A percentile compares a stretch with the other conserved stretches of the same genome.
Evolutionary conservation across 805 yeast species (phyloP).

Genomic region (Ogataea corticis): DNA sequence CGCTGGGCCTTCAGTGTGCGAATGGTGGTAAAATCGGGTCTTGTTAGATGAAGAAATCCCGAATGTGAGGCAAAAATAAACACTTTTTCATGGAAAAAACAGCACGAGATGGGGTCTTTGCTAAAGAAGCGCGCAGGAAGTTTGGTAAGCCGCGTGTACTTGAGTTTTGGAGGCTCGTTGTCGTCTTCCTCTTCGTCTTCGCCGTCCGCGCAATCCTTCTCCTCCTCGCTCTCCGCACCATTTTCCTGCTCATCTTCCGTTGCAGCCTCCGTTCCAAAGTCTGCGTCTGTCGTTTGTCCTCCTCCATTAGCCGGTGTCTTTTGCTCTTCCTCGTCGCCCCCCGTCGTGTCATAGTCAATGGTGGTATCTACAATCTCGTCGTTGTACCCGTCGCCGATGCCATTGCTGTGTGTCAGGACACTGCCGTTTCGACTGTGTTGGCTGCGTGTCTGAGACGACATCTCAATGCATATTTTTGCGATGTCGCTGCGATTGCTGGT

Average conservation of each 20-base stretch:
- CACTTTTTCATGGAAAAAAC: conserved; percentile 56
- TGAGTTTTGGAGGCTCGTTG: conserved; percentile 68
- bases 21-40: conserved; percentile 56
- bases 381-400: conserved; percentile 9
- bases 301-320: background rate
- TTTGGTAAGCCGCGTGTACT: conserved; percentile 67
- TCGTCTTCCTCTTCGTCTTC: conserved; percentile 47
- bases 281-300: background rate
- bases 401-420: background rate
- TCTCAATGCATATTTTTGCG: background rate
- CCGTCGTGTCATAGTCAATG: conserved; percentile 20
- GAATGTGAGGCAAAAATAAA: conserved; percentile 88
- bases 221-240: conserved; percentile 11
- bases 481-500: background rate
- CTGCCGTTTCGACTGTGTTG: background rate
- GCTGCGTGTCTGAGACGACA: background rate
- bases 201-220: conserved; percentile 35
- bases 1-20: conserved; percentile 82
- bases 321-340: conserved; percentile 4
- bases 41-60: conserved; percentile 72
- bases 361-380: conserved; percentile 30
- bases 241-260: conserved; percentile 5
- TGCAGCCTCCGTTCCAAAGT: background rate
- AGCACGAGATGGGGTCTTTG: conserved; percentile 77
- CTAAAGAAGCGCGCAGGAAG: conserved; percentile 71